Base-by-base conservation (phyloP, 768 basidiomycete genomes). In the Tricholoma terreum region DNA sequence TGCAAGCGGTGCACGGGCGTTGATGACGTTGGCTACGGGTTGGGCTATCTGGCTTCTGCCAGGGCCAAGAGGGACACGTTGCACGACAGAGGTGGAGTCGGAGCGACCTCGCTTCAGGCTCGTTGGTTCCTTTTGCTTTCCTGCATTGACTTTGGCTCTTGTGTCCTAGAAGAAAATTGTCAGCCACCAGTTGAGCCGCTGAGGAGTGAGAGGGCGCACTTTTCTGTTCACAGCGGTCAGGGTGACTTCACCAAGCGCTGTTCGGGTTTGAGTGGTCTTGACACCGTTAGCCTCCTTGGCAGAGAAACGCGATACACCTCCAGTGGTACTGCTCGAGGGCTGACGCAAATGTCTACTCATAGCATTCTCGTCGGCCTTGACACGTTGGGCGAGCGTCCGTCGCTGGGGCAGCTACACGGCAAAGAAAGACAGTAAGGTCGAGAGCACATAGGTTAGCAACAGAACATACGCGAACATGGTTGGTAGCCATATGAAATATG, bases 161-260 rank as follows among this genome's bases (percentile, higher is more conserved):
- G 77, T 71, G 35, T 84, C 82, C 82, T 84, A 56, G 50, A 56
- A 54, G 56, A 65, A 67, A 52, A 40, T 53, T 69, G 59, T 64
- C 54, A 69, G 67, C 60, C 56, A 54, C 31, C 43, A 48, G 11
- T 35, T 21, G n/a, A 33, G 12, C 15, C 30, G 46, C n/a, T 3
- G 9, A 59, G 43, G 51, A 55, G 43, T 36, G 46, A 48, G 67
- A 51, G 50, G 15, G 68, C 82, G 61, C 66, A 88, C 89, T 77
- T 88, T 91, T 69, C 85, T 83, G 71, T 90, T 91, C 52, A 90
- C 83, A 55, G 87, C 85, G 59, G 83, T 82, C 51, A 82, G 86
- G 45, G 89, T 89, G 61, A 94, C 92, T 73, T 94, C 92, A 57
- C 85, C 84, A 50, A 95, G 80, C 38, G 86, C 91, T 31, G 87